These are phyloP conservation scores for Kluyveromyces siamensis DNA, from an alignment of 805 yeast genomes.

Conservation along the genomic window DNA sequence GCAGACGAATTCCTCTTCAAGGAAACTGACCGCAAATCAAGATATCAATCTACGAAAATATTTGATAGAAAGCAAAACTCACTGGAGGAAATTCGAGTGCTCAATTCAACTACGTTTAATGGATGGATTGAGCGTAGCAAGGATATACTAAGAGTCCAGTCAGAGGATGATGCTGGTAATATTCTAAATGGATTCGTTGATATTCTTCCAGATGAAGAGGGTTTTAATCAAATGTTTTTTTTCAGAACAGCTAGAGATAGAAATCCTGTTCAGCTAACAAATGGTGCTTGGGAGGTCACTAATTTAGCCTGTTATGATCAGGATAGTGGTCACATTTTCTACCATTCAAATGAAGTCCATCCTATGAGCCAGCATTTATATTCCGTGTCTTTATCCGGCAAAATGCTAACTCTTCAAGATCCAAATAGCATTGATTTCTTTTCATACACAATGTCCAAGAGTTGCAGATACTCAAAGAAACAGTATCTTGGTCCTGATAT, in stretches of 20 bases:
- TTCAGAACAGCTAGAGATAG: conserved; percentile 38
- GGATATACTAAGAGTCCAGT: conserved; percentile 24
- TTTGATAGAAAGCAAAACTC: conserved; percentile 27
- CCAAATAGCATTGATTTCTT: conserved; percentile 14
- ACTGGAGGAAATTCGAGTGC: conserved; percentile 34
- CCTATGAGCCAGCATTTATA: conserved; percentile 51
- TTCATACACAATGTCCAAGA: conserved; percentile 44
- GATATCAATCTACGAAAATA: conserved; percentile 40
- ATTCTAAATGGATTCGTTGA: conserved; percentile 51
- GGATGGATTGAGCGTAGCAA: conserved; percentile 55
- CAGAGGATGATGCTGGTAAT: conserved; percentile 16
- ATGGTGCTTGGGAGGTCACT: conserved; percentile 45
- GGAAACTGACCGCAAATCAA: conserved; percentile 55
- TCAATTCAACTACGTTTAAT: conserved; percentile 35
- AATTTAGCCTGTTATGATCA: conserved; percentile 39
- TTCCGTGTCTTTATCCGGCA: conserved; percentile 32
- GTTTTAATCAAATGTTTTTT: conserved; percentile 57
- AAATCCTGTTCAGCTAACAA: conserved; percentile 34
- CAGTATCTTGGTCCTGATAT: conserved; percentile 19
- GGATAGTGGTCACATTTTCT: conserved; percentile 41
- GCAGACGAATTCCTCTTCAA: conserved; percentile 43
- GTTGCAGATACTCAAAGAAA: conserved; percentile 37
- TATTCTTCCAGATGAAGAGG: conserved; percentile 39
- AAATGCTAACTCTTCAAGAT: conserved; percentile 12
- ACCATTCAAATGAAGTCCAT: conserved; percentile 40